Evolutionary conservation across 108 stramenopile species (phyloP).

Genomic region (Cyclotella cryptica): DNA sequence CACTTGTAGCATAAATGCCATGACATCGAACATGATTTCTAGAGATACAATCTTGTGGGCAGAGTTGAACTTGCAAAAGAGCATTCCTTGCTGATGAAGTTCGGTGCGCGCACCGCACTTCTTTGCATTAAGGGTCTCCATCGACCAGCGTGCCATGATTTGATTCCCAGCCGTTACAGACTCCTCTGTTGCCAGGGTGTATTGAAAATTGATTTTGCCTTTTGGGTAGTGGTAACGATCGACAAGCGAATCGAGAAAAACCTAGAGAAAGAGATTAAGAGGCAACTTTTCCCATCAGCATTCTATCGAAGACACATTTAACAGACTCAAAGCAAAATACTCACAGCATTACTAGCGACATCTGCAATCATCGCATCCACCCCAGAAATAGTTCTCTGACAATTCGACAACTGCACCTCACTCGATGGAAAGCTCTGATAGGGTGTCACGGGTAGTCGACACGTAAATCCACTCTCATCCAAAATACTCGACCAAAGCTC

Average conservation of each 20-base stretch:
- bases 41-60: conserved; percentile 87
- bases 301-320: not conserved
- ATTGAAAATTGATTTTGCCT: conserved; percentile 83
- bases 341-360: conserved; percentile 82
- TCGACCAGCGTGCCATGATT: conserved; percentile 95
- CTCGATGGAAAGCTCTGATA: conserved; percentile 94
- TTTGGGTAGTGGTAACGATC: conserved; percentile 76
- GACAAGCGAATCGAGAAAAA: conserved; percentile 83
- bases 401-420: conserved; percentile 91
- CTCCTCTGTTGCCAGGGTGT: conserved; percentile 89
- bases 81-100: conserved; percentile 91
- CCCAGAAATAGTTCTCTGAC: conserved; percentile 91
- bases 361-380: conserved; percentile 96
- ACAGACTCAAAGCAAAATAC: not conserved
- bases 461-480: conserved; percentile 88
- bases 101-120: conserved; percentile 86
- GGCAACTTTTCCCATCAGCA: not conserved
- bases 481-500: conserved; percentile 87
- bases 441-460: conserved; percentile 90
- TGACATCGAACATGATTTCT: conserved; percentile 97
- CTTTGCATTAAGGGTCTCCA: conserved; percentile 90
- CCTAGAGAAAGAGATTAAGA: not conserved
- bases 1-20: conserved; percentile 98
- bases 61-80: conserved; percentile 91
- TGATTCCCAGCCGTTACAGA: conserved; percentile 89